Percentiles rank a stretch among this genome's conserved stretches.
Conservation (phyloP, 2,329 filamentous ascomycete genomes). For the Cercospora sp. region DNA sequence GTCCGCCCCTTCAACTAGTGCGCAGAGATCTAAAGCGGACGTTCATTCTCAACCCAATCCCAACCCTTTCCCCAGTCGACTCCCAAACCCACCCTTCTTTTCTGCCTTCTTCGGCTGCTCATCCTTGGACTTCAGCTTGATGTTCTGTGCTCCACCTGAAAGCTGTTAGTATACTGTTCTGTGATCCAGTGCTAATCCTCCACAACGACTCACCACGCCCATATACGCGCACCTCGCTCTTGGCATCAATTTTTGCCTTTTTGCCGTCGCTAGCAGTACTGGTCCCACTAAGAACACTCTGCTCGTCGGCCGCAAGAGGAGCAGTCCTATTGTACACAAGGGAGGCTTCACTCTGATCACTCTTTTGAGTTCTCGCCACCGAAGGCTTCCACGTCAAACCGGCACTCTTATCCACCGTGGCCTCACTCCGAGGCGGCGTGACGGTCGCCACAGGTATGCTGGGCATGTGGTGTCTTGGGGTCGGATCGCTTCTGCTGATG, state of each 20-base stretch:
- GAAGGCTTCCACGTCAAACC: constrained; percentile 33
- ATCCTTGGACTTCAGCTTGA: constrained; percentile 52
- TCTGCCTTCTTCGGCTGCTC: constrained; percentile 33
- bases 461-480: constrained; percentile 16
- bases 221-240: constrained; percentile 54
- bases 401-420: constrained; percentile 24
- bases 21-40: no score
- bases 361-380: constrained; percentile 17
- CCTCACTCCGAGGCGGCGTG: constrained; percentile 28
- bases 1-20: neutral
- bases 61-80: constrained; percentile 21
- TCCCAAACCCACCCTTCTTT: constrained; percentile 19
- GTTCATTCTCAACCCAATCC: neutral
- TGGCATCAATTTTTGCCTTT: constrained; percentile 50
- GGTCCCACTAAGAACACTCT: constrained; percentile 34
- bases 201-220: constrained; percentile 54
- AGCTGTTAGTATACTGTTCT: constrained; percentile 23
- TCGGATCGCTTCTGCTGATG: constrained; percentile 31
- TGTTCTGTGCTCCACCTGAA: constrained; percentile 55
- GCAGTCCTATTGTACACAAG: constrained; percentile 34
- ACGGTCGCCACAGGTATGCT: constrained; percentile 22
- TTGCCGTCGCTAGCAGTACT: constrained; percentile 35
- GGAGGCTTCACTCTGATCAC: constrained; percentile 28
- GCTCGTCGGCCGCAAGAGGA: constrained; percentile 34
- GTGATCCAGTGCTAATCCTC: constrained; percentile 15